These are phyloP conservation scores for Aspergillus jensenii DNA, from an alignment of 2,329 filamentous ascomycete species.

Conservation along the genomic window DNA sequence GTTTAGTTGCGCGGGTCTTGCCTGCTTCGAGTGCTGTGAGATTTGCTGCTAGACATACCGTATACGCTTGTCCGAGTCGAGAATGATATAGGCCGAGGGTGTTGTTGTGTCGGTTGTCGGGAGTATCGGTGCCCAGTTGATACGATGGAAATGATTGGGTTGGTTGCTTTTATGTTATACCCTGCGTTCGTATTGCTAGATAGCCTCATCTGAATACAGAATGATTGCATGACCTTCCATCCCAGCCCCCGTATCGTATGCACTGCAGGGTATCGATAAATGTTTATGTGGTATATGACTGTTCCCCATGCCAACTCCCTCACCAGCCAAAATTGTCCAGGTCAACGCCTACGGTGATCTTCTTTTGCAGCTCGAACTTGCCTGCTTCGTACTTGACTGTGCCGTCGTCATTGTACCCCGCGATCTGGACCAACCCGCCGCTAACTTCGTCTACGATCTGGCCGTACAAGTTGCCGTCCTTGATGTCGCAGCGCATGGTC, in stretches of 20 bases:
- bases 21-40: slow-evolving; percentile 29
- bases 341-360: slow-evolving; percentile 11
- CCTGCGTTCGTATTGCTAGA: not conserved
- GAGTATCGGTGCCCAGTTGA: not conserved
- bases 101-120: not conserved
- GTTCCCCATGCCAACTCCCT: not conserved
- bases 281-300: too few relatives aligned
- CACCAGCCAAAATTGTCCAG: not conserved
- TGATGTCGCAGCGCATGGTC: slow-evolving; percentile 36
- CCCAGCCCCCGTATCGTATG: too few relatives aligned
- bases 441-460: slow-evolving; percentile 40
- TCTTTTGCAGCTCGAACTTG: slow-evolving; percentile 17
- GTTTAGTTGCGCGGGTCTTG: slow-evolving; percentile 26
- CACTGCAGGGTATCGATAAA: too few relatives aligned
- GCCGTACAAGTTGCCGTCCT: slow-evolving; percentile 27
- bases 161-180: not conserved
- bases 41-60: slow-evolving; percentile 24
- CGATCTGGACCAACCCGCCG: slow-evolving; percentile 37
- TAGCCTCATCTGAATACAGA: not conserved
- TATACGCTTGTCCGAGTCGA: not conserved
- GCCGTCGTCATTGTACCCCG: slow-evolving; percentile 33
- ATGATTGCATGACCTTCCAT: not conserved
- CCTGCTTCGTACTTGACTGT: slow-evolving; percentile 33
- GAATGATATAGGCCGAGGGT: not conserved
- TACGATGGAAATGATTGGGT: not conserved